Evolutionary conservation across 805 yeast species (phyloP), one percentile per base, ranked within the genome.

Genomic region (Novakomyces olei): DNA sequence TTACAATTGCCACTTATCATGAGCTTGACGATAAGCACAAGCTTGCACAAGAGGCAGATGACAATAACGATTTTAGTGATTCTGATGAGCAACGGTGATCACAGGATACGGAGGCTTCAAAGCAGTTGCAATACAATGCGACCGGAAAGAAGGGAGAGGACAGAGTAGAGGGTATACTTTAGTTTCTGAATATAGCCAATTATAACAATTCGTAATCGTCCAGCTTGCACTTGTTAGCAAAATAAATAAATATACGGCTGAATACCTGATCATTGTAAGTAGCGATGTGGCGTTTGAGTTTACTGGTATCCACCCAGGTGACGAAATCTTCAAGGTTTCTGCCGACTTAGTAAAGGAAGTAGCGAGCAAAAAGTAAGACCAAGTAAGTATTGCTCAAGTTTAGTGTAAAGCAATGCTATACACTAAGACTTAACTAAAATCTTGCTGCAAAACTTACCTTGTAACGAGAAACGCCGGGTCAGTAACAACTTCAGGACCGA

Each of bases 251-350:
- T 5, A 33, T 9, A 8, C 12, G 5, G 2, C 12, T 33, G 30
- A 35, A 29, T 31, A 57, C 47, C 34, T 54, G 56, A 32, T 85
- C 83, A 55, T 78, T 75, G 60, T 76, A 88, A 56, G 76, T 76
- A 55, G 83, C 69, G 37, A 85, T 69, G 43, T 79, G 80, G 46
- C 75, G 66, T 62, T 77, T 83, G 54, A 91, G 83, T 72, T 88
- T 91, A 43, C 92, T 74, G 27, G 72, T 66, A 47, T 88, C 95
- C n/a, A 78, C 88, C 99, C 99, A 88, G 3, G 98, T 88, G 44
- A 88, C 63, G 52, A 80, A 88, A 52, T 88, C 99, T 50, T 88
- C 99, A 76, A 88, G 64, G 44, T 70, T 79, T 49, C 94, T n/a
- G n/a, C n/a, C n/a, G n/a, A n/a, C n/a, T n/a, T n/a, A n/a, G n/a